Conservation (phyloP, 2,329 filamentous ascomycete genomes). For the Aspergillus tamarii region DNA sequence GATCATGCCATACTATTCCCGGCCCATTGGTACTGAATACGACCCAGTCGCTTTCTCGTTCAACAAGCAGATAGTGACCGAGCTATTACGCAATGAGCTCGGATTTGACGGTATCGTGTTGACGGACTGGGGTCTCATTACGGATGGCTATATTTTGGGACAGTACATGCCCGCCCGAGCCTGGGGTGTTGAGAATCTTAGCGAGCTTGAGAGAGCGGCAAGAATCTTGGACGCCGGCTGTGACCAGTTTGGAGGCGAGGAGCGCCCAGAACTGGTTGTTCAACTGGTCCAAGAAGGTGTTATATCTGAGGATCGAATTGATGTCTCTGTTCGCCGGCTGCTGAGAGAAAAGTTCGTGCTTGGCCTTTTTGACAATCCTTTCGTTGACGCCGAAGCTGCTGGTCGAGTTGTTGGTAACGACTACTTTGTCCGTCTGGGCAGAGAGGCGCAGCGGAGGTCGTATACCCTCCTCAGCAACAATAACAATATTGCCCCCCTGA, state of each 20-base stretch:
- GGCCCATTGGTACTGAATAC: background rate
- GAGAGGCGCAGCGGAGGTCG: background rate
- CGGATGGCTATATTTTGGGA: background rate
- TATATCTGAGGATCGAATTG: background rate
- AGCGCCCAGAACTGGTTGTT: background rate
- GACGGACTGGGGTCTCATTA: background rate
- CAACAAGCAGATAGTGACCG: background rate
- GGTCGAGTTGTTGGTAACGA: background rate
- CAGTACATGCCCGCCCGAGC: background rate
- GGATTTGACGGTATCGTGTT: background rate
- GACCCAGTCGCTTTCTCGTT: background rate
- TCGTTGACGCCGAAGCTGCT: background rate
- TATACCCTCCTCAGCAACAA: background rate
- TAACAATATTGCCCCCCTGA: background rate
- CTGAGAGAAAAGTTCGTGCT: background rate
- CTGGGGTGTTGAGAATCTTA: background rate
- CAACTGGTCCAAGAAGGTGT: background rate
- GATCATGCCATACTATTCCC: background rate
- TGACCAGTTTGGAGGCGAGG: background rate
- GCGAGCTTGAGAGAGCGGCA: background rate
- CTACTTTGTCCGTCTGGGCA: background rate
- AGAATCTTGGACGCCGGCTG: background rate
- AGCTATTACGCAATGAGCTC: background rate
- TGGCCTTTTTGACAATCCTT: background rate
- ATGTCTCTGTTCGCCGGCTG: background rate